Conservation (phyloP, 192 early-diverging fungal genomes). For the Thamnidium elegans region DNA sequence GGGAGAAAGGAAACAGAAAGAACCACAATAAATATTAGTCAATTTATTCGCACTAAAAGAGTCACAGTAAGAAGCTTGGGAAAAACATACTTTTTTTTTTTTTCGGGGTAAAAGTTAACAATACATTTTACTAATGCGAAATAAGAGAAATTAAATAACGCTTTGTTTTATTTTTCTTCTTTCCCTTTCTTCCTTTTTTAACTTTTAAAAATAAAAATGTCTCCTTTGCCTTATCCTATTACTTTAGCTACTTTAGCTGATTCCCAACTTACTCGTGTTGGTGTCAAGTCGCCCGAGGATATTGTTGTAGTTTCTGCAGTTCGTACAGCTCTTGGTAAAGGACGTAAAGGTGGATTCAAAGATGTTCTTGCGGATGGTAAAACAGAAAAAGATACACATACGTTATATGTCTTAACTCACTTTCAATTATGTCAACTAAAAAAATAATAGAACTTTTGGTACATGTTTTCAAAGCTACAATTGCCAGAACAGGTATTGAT, state of each 20-base stretch:
- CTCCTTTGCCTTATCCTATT: slow-evolving; percentile 29
- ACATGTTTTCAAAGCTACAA: slow-evolving; percentile 65
- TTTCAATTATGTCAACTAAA: slow-evolving; percentile 20
- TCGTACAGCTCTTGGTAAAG: slow-evolving; percentile 72
- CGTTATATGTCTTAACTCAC: no score
- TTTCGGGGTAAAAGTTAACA: no score
- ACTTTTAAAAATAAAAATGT: slow-evolving; percentile 2
- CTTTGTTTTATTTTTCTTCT: not conserved
- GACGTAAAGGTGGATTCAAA: slow-evolving; percentile 78
- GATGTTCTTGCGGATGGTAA: slow-evolving; percentile 70
- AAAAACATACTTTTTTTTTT: no score
- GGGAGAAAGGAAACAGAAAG: no score
- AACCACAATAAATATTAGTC: no score
- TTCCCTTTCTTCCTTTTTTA: not conserved
- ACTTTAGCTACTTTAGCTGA: slow-evolving; percentile 21
- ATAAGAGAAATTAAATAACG: no score
- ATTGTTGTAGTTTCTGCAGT: slow-evolving; percentile 78
- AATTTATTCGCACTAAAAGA: no score
- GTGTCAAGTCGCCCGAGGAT: slow-evolving; percentile 74
- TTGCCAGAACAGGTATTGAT: slow-evolving; percentile 54
- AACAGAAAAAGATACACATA: no score
- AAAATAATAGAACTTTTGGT: slow-evolving; percentile 65
- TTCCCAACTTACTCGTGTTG: slow-evolving; percentile 27
- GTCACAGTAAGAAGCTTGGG: no score
- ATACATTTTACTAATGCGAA: no score